Percentiles rank a stretch among this genome's conserved stretches.
Conservation (phyloP, 371 early-diverging fungal species). For the Ordospora pajunii region DNA sequence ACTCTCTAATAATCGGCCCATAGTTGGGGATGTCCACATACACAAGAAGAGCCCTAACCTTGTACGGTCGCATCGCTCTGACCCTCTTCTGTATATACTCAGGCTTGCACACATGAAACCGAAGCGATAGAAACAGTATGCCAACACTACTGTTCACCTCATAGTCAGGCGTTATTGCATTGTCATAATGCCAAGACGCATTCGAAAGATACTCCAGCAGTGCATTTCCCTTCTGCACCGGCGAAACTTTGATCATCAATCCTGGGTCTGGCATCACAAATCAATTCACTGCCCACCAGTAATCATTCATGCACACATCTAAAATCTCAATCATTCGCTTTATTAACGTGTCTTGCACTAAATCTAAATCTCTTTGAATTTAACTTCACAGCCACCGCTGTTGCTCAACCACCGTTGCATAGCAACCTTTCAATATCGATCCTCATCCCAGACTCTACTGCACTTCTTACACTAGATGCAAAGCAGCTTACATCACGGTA, state of each 20-base stretch:
- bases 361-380: too few relatives aligned
- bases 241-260: constrained; percentile 49
- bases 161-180: constrained; percentile 41
- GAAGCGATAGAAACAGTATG: constrained; percentile 52
- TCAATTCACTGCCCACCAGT: too few relatives aligned
- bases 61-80: constrained; percentile 40
- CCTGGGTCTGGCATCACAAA: too few relatives aligned
- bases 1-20: constrained; percentile 19
- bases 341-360: too few relatives aligned
- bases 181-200: constrained; percentile 41
- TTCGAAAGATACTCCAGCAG: constrained; percentile 39
- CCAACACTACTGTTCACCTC: constrained; percentile 38
- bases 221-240: constrained; percentile 44
- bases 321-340: too few relatives aligned
- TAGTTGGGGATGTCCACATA: constrained; percentile 45
- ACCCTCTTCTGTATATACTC: constrained; percentile 56
- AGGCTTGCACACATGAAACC: constrained; percentile 52
- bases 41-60: constrained; percentile 41
- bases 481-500: too few relatives aligned
- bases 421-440: too few relatives aligned
- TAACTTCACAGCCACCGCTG: too few relatives aligned
- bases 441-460: too few relatives aligned
- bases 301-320: too few relatives aligned
- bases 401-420: too few relatives aligned
- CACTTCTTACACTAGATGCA: too few relatives aligned